Base-by-base conservation (phyloP, 306 rosid genomes). In the Quercus robur region DNA sequence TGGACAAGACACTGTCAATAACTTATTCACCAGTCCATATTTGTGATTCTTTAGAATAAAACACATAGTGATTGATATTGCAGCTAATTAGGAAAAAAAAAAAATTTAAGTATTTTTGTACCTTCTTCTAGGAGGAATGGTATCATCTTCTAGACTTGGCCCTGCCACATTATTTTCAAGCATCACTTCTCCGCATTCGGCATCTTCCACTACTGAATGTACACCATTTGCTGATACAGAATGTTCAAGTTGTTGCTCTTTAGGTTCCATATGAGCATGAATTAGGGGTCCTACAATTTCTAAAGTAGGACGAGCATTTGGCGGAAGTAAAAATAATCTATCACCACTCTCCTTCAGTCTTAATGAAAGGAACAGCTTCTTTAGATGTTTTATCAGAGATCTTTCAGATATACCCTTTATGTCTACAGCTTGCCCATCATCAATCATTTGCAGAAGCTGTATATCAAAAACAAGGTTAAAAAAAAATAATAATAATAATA, bases 381-480 rank as follows among this genome's bases (percentile, higher is more conserved):
- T 88, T 77, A 94, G 64, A 87, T 87, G 90, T 84, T 85, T 94
- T 75, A 80, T 62, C 56, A 94, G 80, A 80, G 89, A 72, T 72
- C 51, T 80, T 74, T 88, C 98, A 41, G 98, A 92, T 81, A 94
- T 87, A 52, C 94, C 97, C 78, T 87, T 94, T 68, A 92, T 89
- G 80, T 94, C 97, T 85, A 94, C 97, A 28, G 98, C 98, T 91
- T 92, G 97, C 19, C 98, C 97, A 71, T 77, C 85, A 86, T 94
- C 98, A 85, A 94, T 90, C 97, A 92, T 94, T 88, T 87, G 88
- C 87, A 94, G 81, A 79, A 94, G 91, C 98, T 94, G 72, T 35
- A 52, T 49, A 85, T 31, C 30, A 81, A 46, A 82, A 26, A 76
- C 71, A 56, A 74, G 61, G 19, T 41, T 41, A 41, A 41, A 41